Evolutionary conservation across 257 asterid genomes (phyloP).

Genomic region (Solanum chilense): DNA sequence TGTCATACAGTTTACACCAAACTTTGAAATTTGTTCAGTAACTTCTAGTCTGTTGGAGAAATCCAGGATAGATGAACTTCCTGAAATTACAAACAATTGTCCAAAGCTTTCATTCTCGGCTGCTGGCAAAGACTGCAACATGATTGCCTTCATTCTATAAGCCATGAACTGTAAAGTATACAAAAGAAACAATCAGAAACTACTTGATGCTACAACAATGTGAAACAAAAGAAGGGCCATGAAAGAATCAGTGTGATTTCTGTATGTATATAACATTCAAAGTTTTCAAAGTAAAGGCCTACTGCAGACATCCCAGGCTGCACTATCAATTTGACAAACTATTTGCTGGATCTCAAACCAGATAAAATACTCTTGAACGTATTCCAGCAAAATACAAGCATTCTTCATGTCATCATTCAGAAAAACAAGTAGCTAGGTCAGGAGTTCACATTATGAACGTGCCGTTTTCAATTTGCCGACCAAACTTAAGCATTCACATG

Average conservation of each 20-base stretch:
- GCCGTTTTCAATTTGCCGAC: background rate
- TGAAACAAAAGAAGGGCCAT: background rate
- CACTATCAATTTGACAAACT: background rate
- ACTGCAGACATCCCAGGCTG: background rate
- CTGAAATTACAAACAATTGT: conserved; percentile 9
- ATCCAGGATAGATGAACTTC: conserved; percentile 17
- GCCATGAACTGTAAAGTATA: conserved; percentile 46
- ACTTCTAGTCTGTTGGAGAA: conserved; percentile 9
- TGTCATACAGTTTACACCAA: conserved; percentile 9
- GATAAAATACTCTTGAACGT: background rate
- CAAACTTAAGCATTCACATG: background rate
- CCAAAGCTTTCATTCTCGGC: conserved; percentile 21
- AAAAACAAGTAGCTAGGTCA: background rate
- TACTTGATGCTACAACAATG: background rate
- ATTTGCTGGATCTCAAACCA: background rate
- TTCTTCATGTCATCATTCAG: background rate
- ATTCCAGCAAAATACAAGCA: background rate
- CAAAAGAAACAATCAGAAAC: background rate
- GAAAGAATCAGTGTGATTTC: background rate
- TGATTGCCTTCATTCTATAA: conserved; percentile 24
- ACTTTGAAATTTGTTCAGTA: conserved; percentile 19
- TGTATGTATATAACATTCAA: background rate
- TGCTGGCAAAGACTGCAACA: conserved; percentile 22
- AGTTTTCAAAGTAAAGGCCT: background rate
- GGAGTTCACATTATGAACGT: background rate